These are phyloP conservation scores for Byssochlamys sp. DNA, from an alignment of 2,329 filamentous ascomycete genomes.

Conservation along the genomic window DNA sequence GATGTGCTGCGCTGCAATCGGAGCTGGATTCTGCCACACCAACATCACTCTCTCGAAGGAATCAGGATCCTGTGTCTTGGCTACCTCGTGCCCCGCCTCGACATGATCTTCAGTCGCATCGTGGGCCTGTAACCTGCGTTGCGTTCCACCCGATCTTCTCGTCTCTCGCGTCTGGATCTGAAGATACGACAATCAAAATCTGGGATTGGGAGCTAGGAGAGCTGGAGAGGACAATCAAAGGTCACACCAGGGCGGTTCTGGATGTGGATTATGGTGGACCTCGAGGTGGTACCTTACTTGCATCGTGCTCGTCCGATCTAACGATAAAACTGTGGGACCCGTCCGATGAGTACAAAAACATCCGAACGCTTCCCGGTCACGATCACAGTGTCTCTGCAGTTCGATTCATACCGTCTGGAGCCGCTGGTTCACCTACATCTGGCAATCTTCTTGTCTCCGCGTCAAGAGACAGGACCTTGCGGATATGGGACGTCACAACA, in stretches of 20 bases:
- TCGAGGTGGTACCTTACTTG: slow-evolving; percentile 65
- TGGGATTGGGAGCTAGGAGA: slow-evolving; percentile 96
- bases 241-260: slow-evolving; percentile 77
- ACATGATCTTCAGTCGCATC: slow-evolving; percentile 74
- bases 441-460: slow-evolving; percentile 80
- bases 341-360: slow-evolving; percentile 86
- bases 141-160: slow-evolving; percentile 90
- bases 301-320: slow-evolving; percentile 76
- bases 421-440: slow-evolving; percentile 65
- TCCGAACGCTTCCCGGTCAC: slow-evolving; percentile 78
- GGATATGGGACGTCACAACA: slow-evolving; percentile 87
- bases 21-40: slow-evolving; percentile 79
- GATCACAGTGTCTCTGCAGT: slow-evolving; percentile 86
- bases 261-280: slow-evolving; percentile 88
- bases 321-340: slow-evolving; percentile 96
- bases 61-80: slow-evolving; percentile 78
- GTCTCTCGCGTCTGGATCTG: slow-evolving; percentile 78
- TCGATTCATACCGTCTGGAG: slow-evolving; percentile 76
- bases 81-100: slow-evolving; percentile 72
- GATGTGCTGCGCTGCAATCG: slow-evolving; percentile 61
- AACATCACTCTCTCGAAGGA: slow-evolving; percentile 64
- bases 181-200: slow-evolving; percentile 89
- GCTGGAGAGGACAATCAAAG: slow-evolving; percentile 79
- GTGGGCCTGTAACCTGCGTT: slow-evolving; percentile 70
- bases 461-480: slow-evolving; percentile 71